Conservation (phyloP, 495 filamentous ascomycete genomes). For the Melanomma pulvis-pyrius region DNA sequence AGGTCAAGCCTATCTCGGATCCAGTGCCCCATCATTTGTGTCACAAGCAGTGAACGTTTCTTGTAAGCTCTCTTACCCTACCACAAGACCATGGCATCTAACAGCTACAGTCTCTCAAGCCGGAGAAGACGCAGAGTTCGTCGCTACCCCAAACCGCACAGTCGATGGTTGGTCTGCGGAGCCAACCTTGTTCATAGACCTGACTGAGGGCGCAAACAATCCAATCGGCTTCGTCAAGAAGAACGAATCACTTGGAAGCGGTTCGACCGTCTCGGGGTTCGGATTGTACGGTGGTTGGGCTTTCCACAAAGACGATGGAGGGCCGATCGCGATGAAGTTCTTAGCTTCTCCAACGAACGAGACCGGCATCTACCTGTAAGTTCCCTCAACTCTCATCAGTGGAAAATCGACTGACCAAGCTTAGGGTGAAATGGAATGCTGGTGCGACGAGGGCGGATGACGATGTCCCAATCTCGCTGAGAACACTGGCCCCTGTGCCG, state of each 20-base stretch:
- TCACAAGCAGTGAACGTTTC: slow-evolving; percentile 21
- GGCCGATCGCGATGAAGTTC: slow-evolving; percentile 23
- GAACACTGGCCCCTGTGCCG: slow-evolving; percentile 15
- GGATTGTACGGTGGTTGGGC: slow-evolving; percentile 32
- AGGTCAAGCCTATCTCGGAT: slow-evolving; percentile 24
- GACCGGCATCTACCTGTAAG: slow-evolving; percentile 21
- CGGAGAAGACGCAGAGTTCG: slow-evolving; percentile 11
- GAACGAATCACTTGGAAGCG: not conserved
- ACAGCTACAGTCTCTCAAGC: slow-evolving; percentile 14
- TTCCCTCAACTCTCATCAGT: not conserved
- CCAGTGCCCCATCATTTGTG: slow-evolving; percentile 16
- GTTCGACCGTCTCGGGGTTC: slow-evolving; percentile 2
- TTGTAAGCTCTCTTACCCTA: not conserved
- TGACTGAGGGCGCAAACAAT: slow-evolving; percentile 10
- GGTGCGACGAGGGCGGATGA: slow-evolving; percentile 9
- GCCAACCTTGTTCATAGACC: slow-evolving; percentile 21
- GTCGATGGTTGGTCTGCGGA: slow-evolving; percentile 1
- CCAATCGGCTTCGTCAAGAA: slow-evolving; percentile 15
- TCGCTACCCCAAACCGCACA: slow-evolving; percentile 12
- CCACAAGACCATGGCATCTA: not conserved
- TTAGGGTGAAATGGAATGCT: slow-evolving; percentile 22
- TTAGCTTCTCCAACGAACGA: slow-evolving; percentile 18
- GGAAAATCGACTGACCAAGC: not conserved
- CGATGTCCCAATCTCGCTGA: slow-evolving; percentile 10
- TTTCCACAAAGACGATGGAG: slow-evolving; percentile 8